Base-by-base conservation (phyloP, 2,329 filamentous ascomycete genomes). In the Lachnellula suecica region DNA sequence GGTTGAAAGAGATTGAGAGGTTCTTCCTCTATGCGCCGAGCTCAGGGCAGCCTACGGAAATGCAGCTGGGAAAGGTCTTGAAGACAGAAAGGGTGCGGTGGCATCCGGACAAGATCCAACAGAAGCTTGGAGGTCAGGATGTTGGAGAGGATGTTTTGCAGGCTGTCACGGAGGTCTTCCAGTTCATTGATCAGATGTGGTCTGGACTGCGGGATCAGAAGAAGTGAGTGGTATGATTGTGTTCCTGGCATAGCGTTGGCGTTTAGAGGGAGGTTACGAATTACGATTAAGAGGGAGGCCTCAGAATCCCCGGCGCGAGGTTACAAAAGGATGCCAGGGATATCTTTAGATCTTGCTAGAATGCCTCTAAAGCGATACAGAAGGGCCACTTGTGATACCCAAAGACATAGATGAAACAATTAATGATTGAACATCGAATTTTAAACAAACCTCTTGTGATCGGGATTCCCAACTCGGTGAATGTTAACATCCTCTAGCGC, bases 31-130 rank as follows among this genome's bases (percentile, higher is more conserved):
- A 78, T 64, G 78, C 77, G n/a, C 76, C 76, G 6, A 63, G 56
- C 5, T 51, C 58, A 44, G 61, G 66, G 41, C 51, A 65, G 37
- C 60, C 66, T 23, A 61, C 56, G n/a, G 54, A 66, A 41, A 59
- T 56, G 9, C 71, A 74, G 52, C 50, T 81, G 19, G 49, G 71
- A 13, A 74, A 78, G 41, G 68, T 79, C 4, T 75, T 97, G 47
- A 96, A 96, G 71, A 75, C 83, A 4, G 94, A 99, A 74, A 83
- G 94, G 47, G 85, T 97, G 17, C 80, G 91, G 15, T 99, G 94
- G 94, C 94, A 99, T 74, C 94, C 94, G 4, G 94, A 99, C 72
- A 99, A 97, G 76, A 88, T 97, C 51, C 91, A 97, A 74, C 94
- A 97, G 72, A 83, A 85, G 48, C 85, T 96, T 54, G 89, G 91